phyloP scores from a whole-genome alignment of 305 asterid genomes.

The Ajuga reptans region DNA sequence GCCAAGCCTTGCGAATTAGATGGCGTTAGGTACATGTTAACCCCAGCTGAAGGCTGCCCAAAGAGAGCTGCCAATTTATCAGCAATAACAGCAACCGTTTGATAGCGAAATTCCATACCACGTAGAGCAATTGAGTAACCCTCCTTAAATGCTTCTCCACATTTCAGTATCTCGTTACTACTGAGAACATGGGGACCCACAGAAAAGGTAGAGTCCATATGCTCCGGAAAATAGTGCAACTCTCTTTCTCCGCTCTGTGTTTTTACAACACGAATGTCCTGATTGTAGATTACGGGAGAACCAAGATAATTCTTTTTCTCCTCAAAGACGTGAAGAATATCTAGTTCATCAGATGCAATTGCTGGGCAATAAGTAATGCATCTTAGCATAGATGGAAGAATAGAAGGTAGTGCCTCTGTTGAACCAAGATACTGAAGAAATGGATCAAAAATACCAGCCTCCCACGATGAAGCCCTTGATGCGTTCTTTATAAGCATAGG shows the following conservation, averaged over 20 bases:
- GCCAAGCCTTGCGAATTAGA: conserved; percentile 70
- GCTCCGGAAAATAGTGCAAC: conserved; percentile 46
- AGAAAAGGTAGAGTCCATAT: conserved; percentile 23
- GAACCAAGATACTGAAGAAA: conserved; percentile 37
- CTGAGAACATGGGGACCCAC: conserved; percentile 29
- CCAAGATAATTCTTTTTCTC: conserved; percentile 52
- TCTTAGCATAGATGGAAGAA: conserved; percentile 45
- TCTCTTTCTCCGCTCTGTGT: conserved; percentile 37
- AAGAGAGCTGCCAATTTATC: conserved; percentile 56
- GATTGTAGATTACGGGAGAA: conserved; percentile 46
- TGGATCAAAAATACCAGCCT: conserved; percentile 33
- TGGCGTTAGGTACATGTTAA: conserved; percentile 76
- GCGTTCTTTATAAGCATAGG: conserved; percentile 40
- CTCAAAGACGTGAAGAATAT: conserved; percentile 44
- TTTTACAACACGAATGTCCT: conserved; percentile 68
- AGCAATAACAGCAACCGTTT: conserved; percentile 49
- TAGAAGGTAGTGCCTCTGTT: conserved; percentile 31
- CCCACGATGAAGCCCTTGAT: conserved; percentile 25
- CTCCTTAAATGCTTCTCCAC: conserved; percentile 51
- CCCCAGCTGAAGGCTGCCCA: conserved; percentile 84
- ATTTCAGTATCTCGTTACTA: conserved; percentile 40
- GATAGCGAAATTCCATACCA: conserved; percentile 62
- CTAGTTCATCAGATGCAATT: conserved; percentile 56
- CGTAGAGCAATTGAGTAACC: conserved; percentile 76
- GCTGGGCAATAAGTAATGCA: conserved; percentile 56